Conservation (phyloP, 768 basidiomycete species). For the Boletus edulis region DNA sequence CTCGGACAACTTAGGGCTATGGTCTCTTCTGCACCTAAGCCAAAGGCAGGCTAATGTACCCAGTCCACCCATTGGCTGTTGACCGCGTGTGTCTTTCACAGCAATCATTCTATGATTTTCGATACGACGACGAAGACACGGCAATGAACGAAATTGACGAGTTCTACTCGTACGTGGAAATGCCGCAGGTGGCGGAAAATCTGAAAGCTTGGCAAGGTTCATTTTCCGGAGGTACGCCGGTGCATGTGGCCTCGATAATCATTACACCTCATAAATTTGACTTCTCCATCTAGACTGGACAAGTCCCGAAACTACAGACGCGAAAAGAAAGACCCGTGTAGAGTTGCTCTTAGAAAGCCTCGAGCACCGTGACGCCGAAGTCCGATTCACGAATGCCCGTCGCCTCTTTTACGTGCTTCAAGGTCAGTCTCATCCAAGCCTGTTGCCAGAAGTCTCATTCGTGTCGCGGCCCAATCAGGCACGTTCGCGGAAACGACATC, state of each 20-base stretch:
- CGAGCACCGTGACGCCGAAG: constrained; percentile 81
- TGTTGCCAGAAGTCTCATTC: constrained; percentile 3
- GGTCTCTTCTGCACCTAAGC: constrained; percentile 67
- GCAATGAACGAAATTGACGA: constrained; percentile 96
- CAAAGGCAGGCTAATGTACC: constrained; percentile 52
- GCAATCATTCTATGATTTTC: constrained; percentile 89
- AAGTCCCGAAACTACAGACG: constrained; percentile 47
- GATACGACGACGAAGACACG: constrained; percentile 95
- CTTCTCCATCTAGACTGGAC: constrained; percentile 68
- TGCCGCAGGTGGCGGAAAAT: constrained; percentile 86
- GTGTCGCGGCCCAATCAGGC: constrained; percentile 43
- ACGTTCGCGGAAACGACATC: constrained; percentile 89
- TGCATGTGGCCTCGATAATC: background rate
- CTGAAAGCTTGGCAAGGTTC: constrained; percentile 85
- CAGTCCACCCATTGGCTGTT: constrained; percentile 11
- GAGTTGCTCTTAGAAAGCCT: constrained; percentile 82
- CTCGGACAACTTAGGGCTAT: constrained; percentile 78
- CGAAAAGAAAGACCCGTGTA: constrained; percentile 68
- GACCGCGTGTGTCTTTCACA: constrained; percentile 34
- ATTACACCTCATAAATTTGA: background rate
- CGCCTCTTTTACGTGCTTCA: constrained; percentile 89
- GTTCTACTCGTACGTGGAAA: constrained; percentile 97
- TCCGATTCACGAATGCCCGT: constrained; percentile 84
- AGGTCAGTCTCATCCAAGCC: constrained; percentile 47
- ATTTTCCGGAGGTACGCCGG: constrained; percentile 64